A percentile compares a stretch with the other conserved stretches of the same genome.
Evolutionary conservation across 805 yeast genomes (phyloP).

Genomic region (Kregervanrija fluxuum): DNA sequence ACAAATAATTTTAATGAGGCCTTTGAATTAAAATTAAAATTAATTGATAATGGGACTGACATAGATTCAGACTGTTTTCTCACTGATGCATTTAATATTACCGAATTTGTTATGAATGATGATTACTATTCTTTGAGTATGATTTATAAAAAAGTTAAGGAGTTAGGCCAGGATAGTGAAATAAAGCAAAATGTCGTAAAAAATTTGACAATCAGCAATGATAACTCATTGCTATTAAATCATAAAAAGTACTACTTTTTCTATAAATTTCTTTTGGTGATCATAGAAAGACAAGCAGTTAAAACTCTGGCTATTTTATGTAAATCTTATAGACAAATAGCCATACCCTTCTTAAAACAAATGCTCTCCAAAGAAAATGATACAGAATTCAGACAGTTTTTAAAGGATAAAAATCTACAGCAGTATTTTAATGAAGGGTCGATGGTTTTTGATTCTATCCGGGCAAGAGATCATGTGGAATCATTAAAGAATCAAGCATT

Average conservation of each 20-base stretch:
- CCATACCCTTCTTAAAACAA: conserved; percentile 16
- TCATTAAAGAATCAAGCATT: conserved; percentile 26
- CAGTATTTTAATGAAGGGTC: conserved; percentile 19
- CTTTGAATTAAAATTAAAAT: conserved; percentile 31
- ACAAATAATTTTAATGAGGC: conserved; percentile 61
- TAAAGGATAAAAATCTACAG: conserved; percentile 33
- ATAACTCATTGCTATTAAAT: conserved; percentile 13
- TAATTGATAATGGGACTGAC: conserved; percentile 10
- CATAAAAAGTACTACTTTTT: conserved; percentile 20
- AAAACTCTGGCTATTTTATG: conserved; percentile 49
- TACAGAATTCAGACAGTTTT: conserved; percentile 35
- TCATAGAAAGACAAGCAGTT: conserved; percentile 52
- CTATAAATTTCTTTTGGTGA: conserved; percentile 33
- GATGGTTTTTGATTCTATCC: conserved; percentile 19
- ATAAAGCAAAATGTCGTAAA: neutral
- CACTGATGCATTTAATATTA: conserved; percentile 29
- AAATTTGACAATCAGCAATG: conserved; percentile 8
- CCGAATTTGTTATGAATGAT: conserved; percentile 27
- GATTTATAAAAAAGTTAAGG: conserved; percentile 31
- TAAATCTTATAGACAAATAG: conserved; percentile 45
- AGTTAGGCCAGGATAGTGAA: conserved; percentile 19
- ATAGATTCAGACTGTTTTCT: conserved; percentile 18
- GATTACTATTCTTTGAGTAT: conserved; percentile 43
- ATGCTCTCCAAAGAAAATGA: conserved; percentile 24
- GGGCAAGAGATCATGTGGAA: conserved; percentile 19